These are phyloP conservation scores for Lachancea sp. DNA, from an alignment of 805 yeast species.

Conservation along the genomic window DNA sequence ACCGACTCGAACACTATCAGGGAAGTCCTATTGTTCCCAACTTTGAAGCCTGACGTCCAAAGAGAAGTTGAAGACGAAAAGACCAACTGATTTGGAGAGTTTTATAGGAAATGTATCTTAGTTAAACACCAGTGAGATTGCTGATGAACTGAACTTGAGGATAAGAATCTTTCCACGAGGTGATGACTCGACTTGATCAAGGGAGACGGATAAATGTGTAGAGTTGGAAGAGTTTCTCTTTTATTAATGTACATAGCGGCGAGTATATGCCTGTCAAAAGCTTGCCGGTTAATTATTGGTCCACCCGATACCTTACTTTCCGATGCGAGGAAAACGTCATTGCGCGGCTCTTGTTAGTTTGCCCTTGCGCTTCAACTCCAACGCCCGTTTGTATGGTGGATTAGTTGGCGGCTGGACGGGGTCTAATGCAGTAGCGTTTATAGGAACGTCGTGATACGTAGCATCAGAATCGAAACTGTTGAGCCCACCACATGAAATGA, in stretches of 20 bases:
- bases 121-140: too few species aligned
- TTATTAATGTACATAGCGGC: background rate
- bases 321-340: background rate
- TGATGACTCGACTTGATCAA: background rate
- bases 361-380: conserved; percentile 80
- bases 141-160: too few species aligned
- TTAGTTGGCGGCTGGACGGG: conserved; percentile 96
- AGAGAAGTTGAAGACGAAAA: conserved; percentile 31
- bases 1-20: conserved; percentile 94
- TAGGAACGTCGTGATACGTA: conserved; percentile 50
- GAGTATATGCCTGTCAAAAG: background rate
- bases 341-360: conserved; percentile 34
- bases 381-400: conserved; percentile 91
- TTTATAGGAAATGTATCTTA: too few species aligned
- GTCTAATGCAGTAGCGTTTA: conserved; percentile 50
- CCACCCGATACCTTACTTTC: background rate
- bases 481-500: conserved; percentile 91
- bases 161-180: too few species aligned
- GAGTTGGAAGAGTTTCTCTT: background rate
- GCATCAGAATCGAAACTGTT: conserved; percentile 91
- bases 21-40: conserved; percentile 97
- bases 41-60: conserved; percentile 84
- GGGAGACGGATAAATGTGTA: too few species aligned
- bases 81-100: conserved; percentile 8
- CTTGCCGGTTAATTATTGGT: background rate